Evolutionary conservation across 495 filamentous ascomycete genomes (phyloP).

Genomic region (Podospora tetraspora): DNA sequence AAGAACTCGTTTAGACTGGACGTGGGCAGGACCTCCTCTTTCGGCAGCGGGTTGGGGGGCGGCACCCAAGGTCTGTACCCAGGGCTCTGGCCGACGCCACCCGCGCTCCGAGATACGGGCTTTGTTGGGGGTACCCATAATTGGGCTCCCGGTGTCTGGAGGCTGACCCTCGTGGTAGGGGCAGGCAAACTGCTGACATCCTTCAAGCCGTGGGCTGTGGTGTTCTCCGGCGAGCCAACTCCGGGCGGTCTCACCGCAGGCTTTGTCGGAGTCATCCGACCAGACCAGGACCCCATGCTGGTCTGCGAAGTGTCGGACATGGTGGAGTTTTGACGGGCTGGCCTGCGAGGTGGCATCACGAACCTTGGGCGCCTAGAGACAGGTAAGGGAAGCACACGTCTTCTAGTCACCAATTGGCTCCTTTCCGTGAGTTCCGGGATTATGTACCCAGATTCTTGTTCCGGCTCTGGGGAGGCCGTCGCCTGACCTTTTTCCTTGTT

Average conservation of each 20-base stretch:
- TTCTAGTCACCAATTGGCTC: background rate
- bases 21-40: background rate
- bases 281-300: background rate
- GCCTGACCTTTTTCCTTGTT: background rate
- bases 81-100: background rate
- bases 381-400: background rate
- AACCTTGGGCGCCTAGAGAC: background rate
- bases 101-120: background rate
- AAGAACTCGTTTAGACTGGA: background rate
- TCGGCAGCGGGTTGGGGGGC: background rate
- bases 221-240: background rate
- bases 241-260: background rate
- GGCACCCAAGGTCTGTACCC: background rate
- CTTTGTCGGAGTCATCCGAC: background rate
- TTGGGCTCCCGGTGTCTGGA: background rate
- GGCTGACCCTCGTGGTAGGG: background rate
- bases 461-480: background rate
- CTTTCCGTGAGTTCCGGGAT: background rate
- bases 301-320: background rate
- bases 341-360: background rate
- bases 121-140: background rate
- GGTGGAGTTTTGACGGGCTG: background rate
- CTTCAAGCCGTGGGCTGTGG: background rate
- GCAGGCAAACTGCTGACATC: background rate
- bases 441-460: background rate